These are phyloP conservation scores for Heimioporus punctisporus DNA, from an alignment of 1,284 basidiomycete genomes.

Conservation along the genomic window DNA sequence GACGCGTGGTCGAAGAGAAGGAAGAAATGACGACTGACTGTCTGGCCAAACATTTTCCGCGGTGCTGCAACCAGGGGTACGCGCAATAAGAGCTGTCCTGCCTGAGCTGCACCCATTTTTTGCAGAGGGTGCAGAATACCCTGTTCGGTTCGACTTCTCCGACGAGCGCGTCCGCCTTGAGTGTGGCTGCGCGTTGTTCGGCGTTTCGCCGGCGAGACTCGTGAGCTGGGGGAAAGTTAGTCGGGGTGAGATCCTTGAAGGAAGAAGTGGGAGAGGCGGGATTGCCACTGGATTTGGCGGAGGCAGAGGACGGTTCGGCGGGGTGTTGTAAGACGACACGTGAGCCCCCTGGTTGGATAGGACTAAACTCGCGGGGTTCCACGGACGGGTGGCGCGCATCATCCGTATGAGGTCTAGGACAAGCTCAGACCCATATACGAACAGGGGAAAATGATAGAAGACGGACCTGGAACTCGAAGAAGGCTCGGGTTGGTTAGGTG, in stretches of 20 bases:
- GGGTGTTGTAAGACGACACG: slow-evolving; percentile 10
- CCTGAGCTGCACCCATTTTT: slow-evolving; percentile 78
- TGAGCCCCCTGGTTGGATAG: slow-evolving; percentile 6
- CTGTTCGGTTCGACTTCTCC: slow-evolving; percentile 71
- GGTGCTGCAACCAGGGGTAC: slow-evolving; percentile 77
- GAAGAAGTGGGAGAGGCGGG: slow-evolving; percentile 40
- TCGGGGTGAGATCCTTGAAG: slow-evolving; percentile 53
- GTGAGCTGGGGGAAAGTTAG: slow-evolving; percentile 49
- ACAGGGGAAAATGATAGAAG: neutral
- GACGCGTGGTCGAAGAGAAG: neutral
- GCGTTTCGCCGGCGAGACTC: slow-evolving; percentile 72
- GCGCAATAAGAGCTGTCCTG: slow-evolving; percentile 76
- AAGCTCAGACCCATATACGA: neutral
- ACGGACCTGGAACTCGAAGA: slow-evolving; percentile 28
- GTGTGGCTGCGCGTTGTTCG: slow-evolving; percentile 69
- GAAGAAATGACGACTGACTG: slow-evolving; percentile 48
- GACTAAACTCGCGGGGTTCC: slow-evolving; percentile 13
- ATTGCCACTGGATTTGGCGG: slow-evolving; percentile 13
- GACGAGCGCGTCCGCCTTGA: slow-evolving; percentile 63
- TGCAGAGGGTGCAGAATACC: slow-evolving; percentile 72
- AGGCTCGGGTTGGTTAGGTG: slow-evolving; percentile 20
- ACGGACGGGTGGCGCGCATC: slow-evolving; percentile 6
- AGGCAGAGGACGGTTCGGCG: slow-evolving; percentile 6
- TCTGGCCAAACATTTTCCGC: slow-evolving; percentile 67
- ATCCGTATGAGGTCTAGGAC: slow-evolving; percentile 17